These are phyloP conservation scores for Hanseniaspora occidentalis DNA, from an alignment of 805 yeast species.

Conservation along the genomic window DNA sequence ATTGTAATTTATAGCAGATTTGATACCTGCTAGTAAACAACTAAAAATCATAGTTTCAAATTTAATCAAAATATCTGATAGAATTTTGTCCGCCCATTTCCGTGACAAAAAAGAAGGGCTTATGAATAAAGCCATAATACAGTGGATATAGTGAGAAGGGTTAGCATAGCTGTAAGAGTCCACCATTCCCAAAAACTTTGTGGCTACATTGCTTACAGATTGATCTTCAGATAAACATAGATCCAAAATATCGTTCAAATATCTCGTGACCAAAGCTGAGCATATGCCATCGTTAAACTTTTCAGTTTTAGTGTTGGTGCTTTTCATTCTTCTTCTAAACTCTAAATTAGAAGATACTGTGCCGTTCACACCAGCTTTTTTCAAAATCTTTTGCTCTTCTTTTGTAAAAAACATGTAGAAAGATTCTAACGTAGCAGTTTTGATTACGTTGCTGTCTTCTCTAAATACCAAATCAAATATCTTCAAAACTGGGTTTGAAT, in stretches of 20 bases:
- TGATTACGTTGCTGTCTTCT: conserved; percentile 27
- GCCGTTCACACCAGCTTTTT: conserved; percentile 28
- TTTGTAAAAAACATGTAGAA: conserved; percentile 42
- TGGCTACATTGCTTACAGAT: conserved; percentile 36
- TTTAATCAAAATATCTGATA: conserved; percentile 43
- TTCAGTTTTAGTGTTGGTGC: conserved; percentile 32
- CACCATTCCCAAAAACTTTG: conserved; percentile 41
- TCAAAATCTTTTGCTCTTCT: conserved; percentile 39
- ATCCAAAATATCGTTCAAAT: conserved; percentile 34
- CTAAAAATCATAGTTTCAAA: conserved; percentile 63
- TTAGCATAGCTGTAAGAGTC: conserved; percentile 59
- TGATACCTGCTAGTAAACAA: conserved; percentile 51
- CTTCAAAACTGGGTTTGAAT: conserved; percentile 39
- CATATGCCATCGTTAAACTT: conserved; percentile 58
- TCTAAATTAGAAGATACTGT: conserved; percentile 24
- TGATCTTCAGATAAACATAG: conserved; percentile 36
- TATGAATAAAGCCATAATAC: conserved; percentile 57
- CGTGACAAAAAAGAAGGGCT: conserved; percentile 34
- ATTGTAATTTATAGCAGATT: conserved; percentile 35
- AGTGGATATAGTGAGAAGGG: conserved; percentile 58
- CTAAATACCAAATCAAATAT: conserved; percentile 40
- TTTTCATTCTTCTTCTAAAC: conserved; percentile 36
- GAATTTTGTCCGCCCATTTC: conserved; percentile 38
- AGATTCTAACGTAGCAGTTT: conserved; percentile 43
- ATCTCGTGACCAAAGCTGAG: conserved; percentile 58